Conservation (phyloP, 1,284 basidiomycete genomes). For the Cronartium ribicola region DNA sequence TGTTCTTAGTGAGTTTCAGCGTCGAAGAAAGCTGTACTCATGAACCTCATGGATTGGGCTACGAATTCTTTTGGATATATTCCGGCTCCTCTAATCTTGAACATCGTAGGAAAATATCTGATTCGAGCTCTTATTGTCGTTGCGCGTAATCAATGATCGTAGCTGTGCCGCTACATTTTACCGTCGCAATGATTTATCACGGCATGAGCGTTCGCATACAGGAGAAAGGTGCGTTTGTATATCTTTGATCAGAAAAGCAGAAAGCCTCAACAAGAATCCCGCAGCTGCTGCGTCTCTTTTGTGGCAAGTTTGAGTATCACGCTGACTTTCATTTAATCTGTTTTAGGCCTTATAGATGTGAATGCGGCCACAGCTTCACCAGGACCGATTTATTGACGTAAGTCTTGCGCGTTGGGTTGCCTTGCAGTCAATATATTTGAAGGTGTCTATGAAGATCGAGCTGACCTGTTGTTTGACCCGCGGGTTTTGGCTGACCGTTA, state of each 20-base stretch:
- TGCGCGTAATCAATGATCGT: background rate
- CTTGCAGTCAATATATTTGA: too few relatives aligned
- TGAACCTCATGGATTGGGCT: background rate
- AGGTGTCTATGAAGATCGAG: background rate
- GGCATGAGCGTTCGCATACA: conserved; percentile 34
- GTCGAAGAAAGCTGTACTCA: too few relatives aligned
- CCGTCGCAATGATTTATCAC: conserved; percentile 31
- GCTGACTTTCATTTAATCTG: background rate
- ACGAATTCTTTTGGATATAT: background rate
- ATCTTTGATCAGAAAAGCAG: background rate
- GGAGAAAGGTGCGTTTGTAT: conserved; percentile 28
- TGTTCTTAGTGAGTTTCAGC: conserved; percentile 19
- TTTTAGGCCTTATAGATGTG: conserved; percentile 35
- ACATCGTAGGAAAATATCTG: background rate
- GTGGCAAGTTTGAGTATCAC: background rate
- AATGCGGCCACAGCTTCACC: conserved; percentile 33
- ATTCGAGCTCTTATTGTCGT: background rate
- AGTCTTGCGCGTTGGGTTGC: background rate
- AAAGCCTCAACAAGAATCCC: background rate
- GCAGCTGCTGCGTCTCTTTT: background rate
- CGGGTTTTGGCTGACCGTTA: background rate
- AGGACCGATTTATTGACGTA: conserved; percentile 31
- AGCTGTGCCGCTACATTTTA: conserved; percentile 38
- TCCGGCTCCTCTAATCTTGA: background rate
- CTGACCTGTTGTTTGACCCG: background rate